Evolutionary conservation across 2,329 filamentous ascomycete genomes (phyloP).

Genomic region (Aspergillus alliaceus): DNA sequence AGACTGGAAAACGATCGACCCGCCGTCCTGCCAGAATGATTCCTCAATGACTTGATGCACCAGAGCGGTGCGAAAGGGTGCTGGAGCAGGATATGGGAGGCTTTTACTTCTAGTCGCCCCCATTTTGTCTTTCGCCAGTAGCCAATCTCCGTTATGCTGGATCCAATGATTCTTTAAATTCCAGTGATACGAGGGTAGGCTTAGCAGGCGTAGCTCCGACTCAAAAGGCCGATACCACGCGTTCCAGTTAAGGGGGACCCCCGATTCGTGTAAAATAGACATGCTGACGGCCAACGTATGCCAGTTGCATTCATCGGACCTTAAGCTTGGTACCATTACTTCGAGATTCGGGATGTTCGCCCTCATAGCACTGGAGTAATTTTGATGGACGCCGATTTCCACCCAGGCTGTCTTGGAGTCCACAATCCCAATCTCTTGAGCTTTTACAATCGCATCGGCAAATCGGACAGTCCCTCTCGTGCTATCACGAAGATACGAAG

Average conservation of each 20-base stretch:
- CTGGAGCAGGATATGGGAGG: background rate
- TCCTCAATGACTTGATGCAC: background rate
- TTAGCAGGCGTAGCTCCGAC: constrained; percentile 56
- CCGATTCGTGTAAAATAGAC: constrained; percentile 60
- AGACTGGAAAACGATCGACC: background rate
- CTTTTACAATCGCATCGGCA: constrained; percentile 59
- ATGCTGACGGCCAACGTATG: constrained; percentile 61
- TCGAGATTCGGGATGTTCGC: constrained; percentile 58
- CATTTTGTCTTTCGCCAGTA: constrained; percentile 63
- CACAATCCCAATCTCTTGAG: constrained; percentile 49
- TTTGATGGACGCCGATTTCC: constrained; percentile 71
- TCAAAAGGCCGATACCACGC: constrained; percentile 67
- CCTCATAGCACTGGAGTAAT: constrained; percentile 68
- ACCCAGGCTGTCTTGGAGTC: constrained; percentile 69
- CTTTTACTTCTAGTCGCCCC: background rate
- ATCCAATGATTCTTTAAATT: constrained; percentile 74
- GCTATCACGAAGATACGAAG: constrained; percentile 64
- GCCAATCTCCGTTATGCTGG: constrained; percentile 71
- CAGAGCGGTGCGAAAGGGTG: background rate
- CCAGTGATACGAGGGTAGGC: constrained; percentile 66
- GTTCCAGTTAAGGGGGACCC: constrained; percentile 67
- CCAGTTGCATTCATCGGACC: constrained; percentile 63
- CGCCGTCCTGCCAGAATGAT: background rate
- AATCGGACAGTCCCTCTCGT: constrained; percentile 71
- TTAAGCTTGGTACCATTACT: constrained; percentile 60